Percentiles rank a stretch among this genome's conserved stretches.
These are phyloP conservation scores for Syzygium grande DNA, from an alignment of 345 rosid genomes.

Conservation along the genomic window DNA sequence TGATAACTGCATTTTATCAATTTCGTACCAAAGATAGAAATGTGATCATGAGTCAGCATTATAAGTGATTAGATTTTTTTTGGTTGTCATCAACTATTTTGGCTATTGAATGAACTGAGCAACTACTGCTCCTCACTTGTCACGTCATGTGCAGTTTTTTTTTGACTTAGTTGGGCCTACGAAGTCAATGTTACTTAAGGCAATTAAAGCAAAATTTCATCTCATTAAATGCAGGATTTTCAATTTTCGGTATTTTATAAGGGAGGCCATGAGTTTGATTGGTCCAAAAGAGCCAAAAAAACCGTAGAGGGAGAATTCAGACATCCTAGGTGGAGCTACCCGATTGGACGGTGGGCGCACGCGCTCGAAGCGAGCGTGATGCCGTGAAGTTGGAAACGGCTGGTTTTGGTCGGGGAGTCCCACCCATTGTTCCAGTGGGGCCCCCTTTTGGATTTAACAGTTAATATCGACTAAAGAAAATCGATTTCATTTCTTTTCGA, in stretches of 20 bases:
- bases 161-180: neutral
- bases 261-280: neutral
- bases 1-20: neutral
- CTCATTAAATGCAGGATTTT: neutral
- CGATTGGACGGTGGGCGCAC: neutral
- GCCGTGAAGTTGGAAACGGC: neutral
- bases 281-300: neutral
- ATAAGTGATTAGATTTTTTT: neutral
- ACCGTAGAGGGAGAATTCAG: neutral
- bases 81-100: accelerated
- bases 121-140: neutral
- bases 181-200: neutral
- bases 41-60: neutral
- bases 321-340: neutral
- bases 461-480: neutral
- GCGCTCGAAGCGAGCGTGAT: neutral
- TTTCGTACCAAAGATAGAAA: accelerated
- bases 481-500: neutral
- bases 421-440: neutral
- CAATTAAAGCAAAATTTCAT: neutral
- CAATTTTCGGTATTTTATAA: neutral
- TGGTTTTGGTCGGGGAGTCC: neutral
- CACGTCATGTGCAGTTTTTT: neutral
- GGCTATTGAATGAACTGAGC: neutral
- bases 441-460: neutral